Percentiles rank a stretch among this genome's conserved stretches.
Evolutionary conservation across 306 rosid species (phyloP).

Genomic region (Bauhinia variegata): DNA sequence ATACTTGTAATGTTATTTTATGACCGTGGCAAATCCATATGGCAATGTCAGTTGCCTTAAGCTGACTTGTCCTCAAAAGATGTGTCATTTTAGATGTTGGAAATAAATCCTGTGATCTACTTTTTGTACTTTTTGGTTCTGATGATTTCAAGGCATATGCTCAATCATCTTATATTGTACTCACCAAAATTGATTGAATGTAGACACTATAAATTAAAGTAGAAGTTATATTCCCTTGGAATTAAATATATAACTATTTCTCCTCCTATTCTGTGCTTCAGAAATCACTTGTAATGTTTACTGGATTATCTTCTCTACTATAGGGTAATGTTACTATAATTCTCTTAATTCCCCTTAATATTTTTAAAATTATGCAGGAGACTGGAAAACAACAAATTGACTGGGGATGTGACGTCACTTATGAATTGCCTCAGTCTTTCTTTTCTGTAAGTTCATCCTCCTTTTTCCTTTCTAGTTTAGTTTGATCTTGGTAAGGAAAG

Average conservation of each 20-base stretch:
- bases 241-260: not conserved
- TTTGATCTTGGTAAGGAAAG: not conserved
- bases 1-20: not conserved
- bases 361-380: slow-evolving; percentile 61
- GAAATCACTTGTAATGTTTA: not conserved
- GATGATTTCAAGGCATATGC: not conserved
- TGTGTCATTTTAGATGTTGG: slow-evolving; percentile 1
- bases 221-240: slow-evolving; percentile 8
- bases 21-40: slow-evolving; percentile 10
- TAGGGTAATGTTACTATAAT: not conserved
- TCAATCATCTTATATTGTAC: not conserved
- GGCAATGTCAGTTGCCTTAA: not conserved
- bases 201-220: not conserved
- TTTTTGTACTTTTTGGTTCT: not conserved
- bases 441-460: slow-evolving; percentile 56
- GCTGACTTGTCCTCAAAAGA: not conserved
- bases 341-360: not conserved
- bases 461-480: not conserved
- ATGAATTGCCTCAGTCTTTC: slow-evolving; percentile 78
- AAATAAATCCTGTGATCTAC: not conserved
- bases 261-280: not conserved
- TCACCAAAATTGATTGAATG: slow-evolving; percentile 4
- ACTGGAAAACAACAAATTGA: slow-evolving; percentile 75
- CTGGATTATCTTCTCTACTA: slow-evolving; percentile 7
- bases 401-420: slow-evolving; percentile 74